These are phyloP conservation scores for Boletus coccyginus DNA, from an alignment of 768 basidiomycete genomes.

Conservation along the genomic window DNA sequence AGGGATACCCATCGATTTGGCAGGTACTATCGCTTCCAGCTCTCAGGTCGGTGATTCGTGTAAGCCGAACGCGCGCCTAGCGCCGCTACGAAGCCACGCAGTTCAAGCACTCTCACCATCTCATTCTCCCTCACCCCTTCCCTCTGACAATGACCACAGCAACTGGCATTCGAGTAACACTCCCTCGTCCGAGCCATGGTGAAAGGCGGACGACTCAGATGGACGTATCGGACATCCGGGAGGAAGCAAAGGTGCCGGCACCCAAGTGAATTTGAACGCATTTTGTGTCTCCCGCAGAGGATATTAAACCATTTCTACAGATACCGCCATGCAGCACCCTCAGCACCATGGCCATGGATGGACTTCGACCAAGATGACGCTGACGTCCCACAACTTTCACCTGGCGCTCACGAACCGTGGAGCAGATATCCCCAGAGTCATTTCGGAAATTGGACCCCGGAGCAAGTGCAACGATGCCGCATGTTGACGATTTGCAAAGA, in stretches of 20 bases:
- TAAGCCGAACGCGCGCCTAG: not conserved
- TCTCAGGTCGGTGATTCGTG: not conserved
- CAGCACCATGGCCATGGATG: constrained; percentile 44
- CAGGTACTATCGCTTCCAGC: not conserved
- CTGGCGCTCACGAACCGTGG: constrained; percentile 23
- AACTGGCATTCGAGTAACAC: not conserved
- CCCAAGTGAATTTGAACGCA: constrained; percentile 18
- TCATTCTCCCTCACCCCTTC: not conserved
- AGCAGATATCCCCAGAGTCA: constrained; percentile 46
- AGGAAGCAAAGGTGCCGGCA: constrained; percentile 17
- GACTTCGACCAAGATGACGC: constrained; percentile 30
- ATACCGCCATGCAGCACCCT: constrained; percentile 38
- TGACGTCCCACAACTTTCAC: constrained; percentile 8
- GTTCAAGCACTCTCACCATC: not conserved
- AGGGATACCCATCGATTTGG: not conserved
- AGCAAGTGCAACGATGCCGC: constrained; percentile 37
- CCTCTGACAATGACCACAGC: constrained; percentile 13
- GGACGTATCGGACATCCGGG: constrained; percentile 14
- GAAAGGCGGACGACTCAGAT: not conserved
- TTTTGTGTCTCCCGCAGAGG: not conserved
- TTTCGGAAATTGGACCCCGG: constrained; percentile 55
- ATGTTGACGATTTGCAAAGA: constrained; percentile 28
- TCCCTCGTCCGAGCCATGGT: not conserved
- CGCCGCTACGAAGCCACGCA: constrained; percentile 7
- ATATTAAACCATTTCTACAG: constrained; percentile 23